A percentile compares a stretch with the other conserved stretches of the same genome.
Conservation (phyloP, 495 filamentous ascomycete species). For the Rhypophila decipiens region DNA sequence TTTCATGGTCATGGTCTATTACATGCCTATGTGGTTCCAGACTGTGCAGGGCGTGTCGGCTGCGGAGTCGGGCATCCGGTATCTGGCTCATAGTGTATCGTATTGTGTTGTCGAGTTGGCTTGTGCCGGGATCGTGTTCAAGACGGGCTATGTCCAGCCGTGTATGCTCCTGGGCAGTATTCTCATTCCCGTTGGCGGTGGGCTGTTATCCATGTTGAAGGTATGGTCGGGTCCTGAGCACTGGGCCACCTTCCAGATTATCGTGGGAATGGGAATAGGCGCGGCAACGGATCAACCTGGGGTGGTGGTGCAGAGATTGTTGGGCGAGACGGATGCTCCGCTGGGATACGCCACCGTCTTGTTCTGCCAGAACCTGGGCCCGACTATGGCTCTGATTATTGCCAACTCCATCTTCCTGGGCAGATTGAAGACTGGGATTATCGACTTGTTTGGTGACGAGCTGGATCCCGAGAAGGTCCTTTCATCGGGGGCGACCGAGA, state of each 20-base stretch:
- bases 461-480: too few species aligned
- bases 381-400: too few species aligned
- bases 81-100: constrained; percentile 61
- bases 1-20: constrained; percentile 60
- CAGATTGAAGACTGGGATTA: too few species aligned
- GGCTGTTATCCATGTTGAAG: constrained; percentile 38
- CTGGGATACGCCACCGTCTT: too few species aligned
- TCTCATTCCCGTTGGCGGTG: constrained; percentile 36
- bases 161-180: constrained; percentile 30
- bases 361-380: too few species aligned
- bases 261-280: background rate
- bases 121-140: constrained; percentile 12
- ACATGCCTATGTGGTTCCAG: constrained; percentile 83
- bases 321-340: too few species aligned
- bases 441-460: too few species aligned
- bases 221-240: constrained; percentile 26
- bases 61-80: constrained; percentile 64
- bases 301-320: too few species aligned
- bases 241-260: too few species aligned
- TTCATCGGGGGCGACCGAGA: too few species aligned
- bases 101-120: constrained; percentile 43
- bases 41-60: constrained; percentile 64
- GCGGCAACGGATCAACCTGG: background rate
- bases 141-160: constrained; percentile 41
- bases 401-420: too few species aligned